These are phyloP conservation scores for Claviceps sp. DNA, from an alignment of 2,329 filamentous ascomycete genomes.

Conservation along the genomic window DNA sequence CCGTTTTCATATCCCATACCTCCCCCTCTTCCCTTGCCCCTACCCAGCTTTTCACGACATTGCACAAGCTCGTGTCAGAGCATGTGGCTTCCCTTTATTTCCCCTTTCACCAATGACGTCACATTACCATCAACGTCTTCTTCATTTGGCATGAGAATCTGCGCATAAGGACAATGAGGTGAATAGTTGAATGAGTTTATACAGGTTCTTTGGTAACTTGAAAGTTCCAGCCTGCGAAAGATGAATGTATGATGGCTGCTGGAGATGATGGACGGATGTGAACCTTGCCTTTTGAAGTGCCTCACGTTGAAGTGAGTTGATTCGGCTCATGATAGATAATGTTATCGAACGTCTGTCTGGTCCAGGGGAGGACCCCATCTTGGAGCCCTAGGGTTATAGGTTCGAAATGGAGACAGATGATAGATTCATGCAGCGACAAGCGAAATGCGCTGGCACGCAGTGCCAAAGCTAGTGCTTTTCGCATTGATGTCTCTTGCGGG, in stretches of 20 bases:
- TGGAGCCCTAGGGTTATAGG: conserved; percentile 5
- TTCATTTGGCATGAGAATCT: conserved; percentile 23
- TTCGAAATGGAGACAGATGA: conserved; percentile 4
- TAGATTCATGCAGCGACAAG: conserved; percentile 1
- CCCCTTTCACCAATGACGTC: conserved; percentile 18
- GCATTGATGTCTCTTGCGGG: conserved; percentile 8
- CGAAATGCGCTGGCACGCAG: background rate
- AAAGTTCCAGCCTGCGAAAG: conserved; percentile 46
- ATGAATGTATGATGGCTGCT: conserved; percentile 9
- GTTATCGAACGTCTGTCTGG: background rate
- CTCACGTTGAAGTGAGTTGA: conserved; percentile 9
- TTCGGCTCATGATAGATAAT: conserved; percentile 5
- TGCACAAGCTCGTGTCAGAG: conserved; percentile 12
- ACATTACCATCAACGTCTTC: conserved; percentile 15
- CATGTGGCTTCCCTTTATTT: conserved; percentile 9
- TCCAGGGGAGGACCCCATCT: background rate
- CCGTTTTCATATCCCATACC: conserved; percentile 5
- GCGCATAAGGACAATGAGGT: conserved; percentile 13
- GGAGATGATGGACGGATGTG: conserved; percentile 9
- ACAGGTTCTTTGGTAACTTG: conserved; percentile 48
- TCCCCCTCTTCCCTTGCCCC: conserved; percentile 1
- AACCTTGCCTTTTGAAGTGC: conserved; percentile 4
- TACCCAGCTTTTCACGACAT: background rate
- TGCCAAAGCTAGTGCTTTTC: conserved; percentile 13
- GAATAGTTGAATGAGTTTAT: conserved; percentile 11